These are phyloP conservation scores for Oryza brachyantha DNA, from an alignment of 176 grass and related monocot species.

Conservation along the genomic window DNA sequence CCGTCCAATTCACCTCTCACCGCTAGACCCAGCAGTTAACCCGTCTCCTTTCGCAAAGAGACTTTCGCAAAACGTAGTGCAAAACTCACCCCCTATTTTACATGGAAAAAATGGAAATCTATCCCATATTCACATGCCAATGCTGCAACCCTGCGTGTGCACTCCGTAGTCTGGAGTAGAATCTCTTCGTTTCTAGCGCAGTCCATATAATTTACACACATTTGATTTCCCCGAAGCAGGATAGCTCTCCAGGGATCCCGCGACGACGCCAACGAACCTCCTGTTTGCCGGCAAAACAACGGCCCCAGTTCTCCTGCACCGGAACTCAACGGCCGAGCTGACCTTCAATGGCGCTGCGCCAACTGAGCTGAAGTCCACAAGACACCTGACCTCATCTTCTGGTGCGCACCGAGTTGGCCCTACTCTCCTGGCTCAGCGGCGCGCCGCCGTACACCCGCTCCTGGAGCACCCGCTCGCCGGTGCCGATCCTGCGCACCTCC, in stretches of 20 bases:
- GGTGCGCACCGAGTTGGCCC: slow-evolving; percentile 38
- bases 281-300: slow-evolving; percentile 18
- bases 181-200: not conserved
- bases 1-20: not conserved
- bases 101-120: not conserved
- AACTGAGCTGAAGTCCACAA: not conserved
- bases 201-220: not conserved
- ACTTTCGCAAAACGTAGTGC: no score
- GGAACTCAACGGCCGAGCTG: not conserved
- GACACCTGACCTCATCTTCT: slow-evolving; percentile 38
- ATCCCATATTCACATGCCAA: not conserved
- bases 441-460: slow-evolving; percentile 47
- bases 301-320: slow-evolving; percentile 1
- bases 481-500: slow-evolving; percentile 51
- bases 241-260: not conserved
- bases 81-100: not conserved
- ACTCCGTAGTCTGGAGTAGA: not conserved
- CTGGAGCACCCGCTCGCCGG: slow-evolving; percentile 48
- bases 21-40: not conserved
- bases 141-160: not conserved
- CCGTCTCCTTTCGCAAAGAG: not conserved
- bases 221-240: not conserved
- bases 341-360: not conserved
- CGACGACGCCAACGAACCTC: not conserved
- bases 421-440: slow-evolving; percentile 34